Evolutionary conservation across 768 basidiomycete genomes (phyloP).

Genomic region (Infundibulicybe gibba): DNA sequence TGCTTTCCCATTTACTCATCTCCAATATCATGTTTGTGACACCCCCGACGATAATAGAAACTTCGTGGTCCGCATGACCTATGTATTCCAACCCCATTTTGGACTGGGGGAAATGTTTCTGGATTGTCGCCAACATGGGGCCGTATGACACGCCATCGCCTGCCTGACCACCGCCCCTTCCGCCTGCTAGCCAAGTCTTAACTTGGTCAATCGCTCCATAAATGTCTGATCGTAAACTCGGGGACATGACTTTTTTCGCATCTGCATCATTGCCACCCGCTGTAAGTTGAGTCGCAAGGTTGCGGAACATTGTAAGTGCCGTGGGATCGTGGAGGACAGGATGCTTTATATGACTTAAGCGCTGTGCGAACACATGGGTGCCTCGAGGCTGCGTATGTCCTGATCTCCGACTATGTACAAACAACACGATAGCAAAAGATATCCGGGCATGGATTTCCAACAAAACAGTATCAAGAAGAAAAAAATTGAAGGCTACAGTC

Average conservation of each 20-base stretch:
- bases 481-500: no score
- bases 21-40: constrained; percentile 52
- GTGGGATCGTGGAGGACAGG: not conserved
- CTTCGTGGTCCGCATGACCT: constrained; percentile 44
- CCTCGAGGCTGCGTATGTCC: constrained; percentile 28
- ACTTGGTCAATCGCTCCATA: constrained; percentile 44
- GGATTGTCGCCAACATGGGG: constrained; percentile 37
- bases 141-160: constrained; percentile 52
- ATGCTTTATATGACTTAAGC: constrained; percentile 1
- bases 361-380: constrained; percentile 24
- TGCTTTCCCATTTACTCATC: constrained; percentile 53
- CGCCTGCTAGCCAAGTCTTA: constrained; percentile 42
- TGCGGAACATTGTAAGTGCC: constrained; percentile 39
- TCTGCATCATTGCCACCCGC: constrained; percentile 25
- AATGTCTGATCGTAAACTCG: constrained; percentile 46
- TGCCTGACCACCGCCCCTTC: constrained; percentile 35
- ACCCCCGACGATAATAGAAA: constrained; percentile 46
- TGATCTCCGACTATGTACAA: not conserved
- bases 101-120: constrained; percentile 46
- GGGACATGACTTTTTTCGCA: constrained; percentile 42
- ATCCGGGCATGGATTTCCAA: no score
- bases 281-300: constrained; percentile 37
- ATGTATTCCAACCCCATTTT: constrained; percentile 43
- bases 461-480: no score
- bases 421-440: no score